Evolutionary conservation across 768 basidiomycete genomes (phyloP), one percentile per base, ranked within the genome.

Genomic region (Obba rivulosa): DNA sequence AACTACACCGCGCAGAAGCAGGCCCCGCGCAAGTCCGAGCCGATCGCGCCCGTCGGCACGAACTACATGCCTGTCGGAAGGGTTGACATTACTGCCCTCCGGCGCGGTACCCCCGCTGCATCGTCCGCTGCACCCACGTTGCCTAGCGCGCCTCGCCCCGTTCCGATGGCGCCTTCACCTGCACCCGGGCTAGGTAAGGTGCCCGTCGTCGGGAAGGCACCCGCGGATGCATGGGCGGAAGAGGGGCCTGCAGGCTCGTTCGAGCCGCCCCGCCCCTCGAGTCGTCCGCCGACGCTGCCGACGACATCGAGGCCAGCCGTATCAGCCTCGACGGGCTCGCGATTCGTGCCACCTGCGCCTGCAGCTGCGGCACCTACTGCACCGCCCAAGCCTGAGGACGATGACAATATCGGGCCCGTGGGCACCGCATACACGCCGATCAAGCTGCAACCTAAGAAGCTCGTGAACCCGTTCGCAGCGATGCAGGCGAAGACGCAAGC

Each of bases 371-470:
- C 60, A 3, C 55, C 84, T 0, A 74, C 65, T 31, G 57, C 68
- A 0, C 74, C 84, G 0, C 75, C 80, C 0, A 91, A 88, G 56
- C 86, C 89, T 11, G 67, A 74, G 0, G 83, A 83, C 48, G 87
- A 92, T 0, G 90, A 94, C 65, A 81, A 81, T 4, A 94, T 95
- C 55, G 86, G 74, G 1, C 89, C 89, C 1, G 84, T 92, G 2
- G 88, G 92, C 42, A 91, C 92, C 0, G 78, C 85, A 0, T 97
- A 93, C 62, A 88, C 84, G 1, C 95, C 95, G 2, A 91, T 98
- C 50, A 79, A 79, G 44, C 75, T 98, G 8, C 76, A 85, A 20
- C 95, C 95, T 0, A 92, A 85, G 66, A 97, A 85, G 66, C 75
- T 98, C 44, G 86, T 71, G 56, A 95, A 92, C 62, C 87, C 87